Evolutionary conservation across 169 alveolate species (phyloP), one percentile per base, ranked within the genome.

Genomic region (Plasmodium berghei): DNA sequence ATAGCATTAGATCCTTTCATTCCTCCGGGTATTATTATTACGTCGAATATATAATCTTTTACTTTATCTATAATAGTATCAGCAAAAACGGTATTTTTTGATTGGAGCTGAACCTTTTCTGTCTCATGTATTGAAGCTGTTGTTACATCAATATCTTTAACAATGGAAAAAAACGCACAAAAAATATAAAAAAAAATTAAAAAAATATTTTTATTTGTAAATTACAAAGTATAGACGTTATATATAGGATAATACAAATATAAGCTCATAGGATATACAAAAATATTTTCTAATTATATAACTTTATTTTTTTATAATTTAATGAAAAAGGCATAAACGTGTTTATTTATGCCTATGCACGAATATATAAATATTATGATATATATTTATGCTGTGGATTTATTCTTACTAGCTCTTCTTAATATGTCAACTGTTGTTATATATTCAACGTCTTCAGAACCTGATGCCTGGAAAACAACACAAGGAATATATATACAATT

Each of bases 381-480:
- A 5, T 64, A 91, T 87, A 5, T 83, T 88, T 45, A 66, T 71
- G 18, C 22, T 22, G 9, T 18, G 18, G 73, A 62, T 10, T 91
- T 92, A 14, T 58, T 42, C 42, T 92, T 94, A 54, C 95, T 93
- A 1, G 95, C 96, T 52, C 96, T 88, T 20, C 94, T 63, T 59
- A 93, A 54, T 10, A 93, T 94, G 73, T 93, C 96, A 26, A 89
- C 94, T 20, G 92, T 72, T n/a, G 96, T 89, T 18, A 93, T 92
- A 56, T 90, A 92, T 72, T 93, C 96, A 24, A 93, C 92, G 71
- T 93, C 96, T 49, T 93, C 96, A 42, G 94, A 90, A 26, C 96
- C 96, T 16, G 89, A 77, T 14, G 89, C 89, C 89, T 77, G 28
- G 1, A 72, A 72, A 49, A 46, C 9, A 18, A 20, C 20, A 22